Evolutionary conservation across 106 monocot genomes (phyloP).

Genomic region (Allium sativum): DNA sequence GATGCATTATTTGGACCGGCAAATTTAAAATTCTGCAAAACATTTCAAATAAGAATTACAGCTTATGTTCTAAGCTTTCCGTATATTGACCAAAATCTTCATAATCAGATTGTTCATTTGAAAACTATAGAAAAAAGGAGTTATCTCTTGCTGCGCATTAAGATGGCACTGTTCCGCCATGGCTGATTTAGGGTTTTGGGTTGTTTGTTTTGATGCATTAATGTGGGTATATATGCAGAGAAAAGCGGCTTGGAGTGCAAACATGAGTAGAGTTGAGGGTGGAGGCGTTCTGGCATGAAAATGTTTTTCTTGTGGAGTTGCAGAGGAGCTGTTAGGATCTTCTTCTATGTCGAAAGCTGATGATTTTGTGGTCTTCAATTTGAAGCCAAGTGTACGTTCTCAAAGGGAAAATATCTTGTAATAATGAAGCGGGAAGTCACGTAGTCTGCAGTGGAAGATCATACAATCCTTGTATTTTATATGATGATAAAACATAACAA

Average conservation of each 20-base stretch:
- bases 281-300: slow-evolving; percentile 1
- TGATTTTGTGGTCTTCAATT: neutral
- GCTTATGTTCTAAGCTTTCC: no score
- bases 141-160: slow-evolving; percentile 7
- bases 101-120: no score
- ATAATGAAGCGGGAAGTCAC: neutral
- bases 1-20: no score
- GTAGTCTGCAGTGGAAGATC: neutral
- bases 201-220: neutral
- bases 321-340: slow-evolving; percentile 9
- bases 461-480: neutral
- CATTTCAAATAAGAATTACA: no score
- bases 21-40: no score
- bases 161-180: slow-evolving; percentile 20
- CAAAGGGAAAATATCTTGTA: neutral
- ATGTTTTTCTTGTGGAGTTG: slow-evolving; percentile 5
- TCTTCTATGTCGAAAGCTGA: neutral
- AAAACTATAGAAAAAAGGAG: no score
- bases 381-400: neutral
- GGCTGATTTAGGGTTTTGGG: neutral
- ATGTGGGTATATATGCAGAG: neutral
- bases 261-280: slow-evolving; percentile 10
- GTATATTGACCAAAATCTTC: no score
- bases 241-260: slow-evolving; percentile 6
- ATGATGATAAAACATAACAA: neutral